A percentile compares a stretch with the other conserved stretches of the same genome.
Conservation (phyloP, 352 stramenopile species). For the Globisporangium spinosum region DNA sequence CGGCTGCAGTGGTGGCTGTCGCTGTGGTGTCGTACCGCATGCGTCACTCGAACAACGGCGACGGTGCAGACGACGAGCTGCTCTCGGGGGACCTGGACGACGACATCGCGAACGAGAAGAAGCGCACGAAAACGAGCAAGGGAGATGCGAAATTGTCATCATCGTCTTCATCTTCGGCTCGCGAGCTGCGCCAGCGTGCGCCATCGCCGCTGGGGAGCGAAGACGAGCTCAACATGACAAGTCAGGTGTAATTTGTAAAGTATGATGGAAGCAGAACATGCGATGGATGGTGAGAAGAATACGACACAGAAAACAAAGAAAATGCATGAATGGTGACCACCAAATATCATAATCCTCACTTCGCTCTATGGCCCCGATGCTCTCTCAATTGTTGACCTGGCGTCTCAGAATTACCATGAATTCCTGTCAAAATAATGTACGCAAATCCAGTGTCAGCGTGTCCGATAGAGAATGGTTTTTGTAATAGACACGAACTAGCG, state of each 20-base stretch:
- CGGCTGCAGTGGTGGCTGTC: constrained; percentile 40
- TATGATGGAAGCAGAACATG: neutral
- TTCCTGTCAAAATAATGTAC: constrained; percentile 16
- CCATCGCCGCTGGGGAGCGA: constrained; percentile 19
- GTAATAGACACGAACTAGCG: no score
- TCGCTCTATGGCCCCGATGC: no score
- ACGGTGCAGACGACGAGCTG: constrained; percentile 35
- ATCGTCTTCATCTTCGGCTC: neutral
- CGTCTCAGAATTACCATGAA: constrained; percentile 30
- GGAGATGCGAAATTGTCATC: neutral
- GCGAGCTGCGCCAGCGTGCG: constrained; percentile 23
- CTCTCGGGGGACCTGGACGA: constrained; percentile 27
- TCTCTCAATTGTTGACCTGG: neutral
- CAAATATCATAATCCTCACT: neutral
- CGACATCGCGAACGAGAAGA: constrained; percentile 13
- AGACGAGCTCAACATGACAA: constrained; percentile 11
- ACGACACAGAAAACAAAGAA: neutral
- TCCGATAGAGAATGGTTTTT: neutral
- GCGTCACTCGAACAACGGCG: constrained; percentile 26
- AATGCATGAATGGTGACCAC: neutral
- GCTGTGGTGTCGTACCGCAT: constrained; percentile 48
- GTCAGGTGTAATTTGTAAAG: constrained; percentile 12
- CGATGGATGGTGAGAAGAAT: neutral
- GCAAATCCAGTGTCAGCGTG: neutral
- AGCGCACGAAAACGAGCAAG: neutral